A percentile compares a stretch with the other conserved stretches of the same genome.
Evolutionary conservation across 306 rosid genomes (phyloP).

Genomic region (Leucaena leucocephala): DNA sequence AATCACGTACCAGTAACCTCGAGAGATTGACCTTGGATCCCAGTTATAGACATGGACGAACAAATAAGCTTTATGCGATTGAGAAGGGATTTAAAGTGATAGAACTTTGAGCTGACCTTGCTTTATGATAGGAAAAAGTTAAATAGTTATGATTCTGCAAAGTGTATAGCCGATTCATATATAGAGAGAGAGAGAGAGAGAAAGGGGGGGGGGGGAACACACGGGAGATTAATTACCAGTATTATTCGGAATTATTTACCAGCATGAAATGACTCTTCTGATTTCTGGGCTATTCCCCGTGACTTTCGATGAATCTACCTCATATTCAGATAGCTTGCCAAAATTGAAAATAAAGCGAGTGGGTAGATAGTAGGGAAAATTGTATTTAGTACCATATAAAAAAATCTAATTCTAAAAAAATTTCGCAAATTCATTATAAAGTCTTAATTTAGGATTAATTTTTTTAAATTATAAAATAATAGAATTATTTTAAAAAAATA

Average conservation of each 20-base stretch:
- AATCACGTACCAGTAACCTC: conserved; percentile 67
- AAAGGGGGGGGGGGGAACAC: too few species aligned
- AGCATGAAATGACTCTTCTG: not conserved
- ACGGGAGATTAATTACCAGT: not conserved
- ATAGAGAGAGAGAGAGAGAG: not conserved
- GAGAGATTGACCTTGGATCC: conserved; percentile 72
- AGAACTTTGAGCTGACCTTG: not conserved
- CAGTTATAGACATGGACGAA: conserved; percentile 56
- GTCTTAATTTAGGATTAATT: too few species aligned
- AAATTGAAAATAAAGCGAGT: not conserved
- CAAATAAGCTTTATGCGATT: not conserved
- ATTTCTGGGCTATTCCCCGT: not conserved
- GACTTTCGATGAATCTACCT: not conserved
- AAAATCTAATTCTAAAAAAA: too few species aligned
- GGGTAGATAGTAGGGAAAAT: not conserved
- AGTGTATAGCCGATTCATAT: not conserved
- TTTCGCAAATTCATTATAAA: too few species aligned
- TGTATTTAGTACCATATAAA: too few species aligned
- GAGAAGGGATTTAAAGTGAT: not conserved
- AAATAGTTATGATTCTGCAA: not conserved
- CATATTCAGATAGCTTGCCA: not conserved
- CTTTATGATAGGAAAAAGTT: not conserved
- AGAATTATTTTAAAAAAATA: too few species aligned
- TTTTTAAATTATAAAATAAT: too few species aligned
- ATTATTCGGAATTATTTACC: not conserved